A percentile compares a stretch with the other conserved stretches of the same genome.
Evolutionary conservation across 2,329 filamentous ascomycete species (phyloP).

Genomic region (Fusarium succisae): DNA sequence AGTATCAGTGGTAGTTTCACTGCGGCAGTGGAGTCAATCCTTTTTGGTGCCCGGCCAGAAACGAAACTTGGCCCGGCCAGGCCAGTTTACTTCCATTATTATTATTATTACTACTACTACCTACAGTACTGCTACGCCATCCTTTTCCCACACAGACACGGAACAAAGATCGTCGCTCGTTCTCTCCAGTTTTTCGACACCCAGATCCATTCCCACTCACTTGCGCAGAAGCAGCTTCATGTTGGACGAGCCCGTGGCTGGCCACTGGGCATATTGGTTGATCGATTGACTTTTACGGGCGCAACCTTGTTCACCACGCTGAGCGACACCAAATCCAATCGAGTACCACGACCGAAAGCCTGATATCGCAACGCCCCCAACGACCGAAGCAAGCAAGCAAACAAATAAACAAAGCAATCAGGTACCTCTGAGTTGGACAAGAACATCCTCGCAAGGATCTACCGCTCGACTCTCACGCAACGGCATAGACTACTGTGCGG

Average conservation of each 20-base stretch:
- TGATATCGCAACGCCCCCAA: constrained; percentile 13
- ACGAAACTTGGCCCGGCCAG: constrained; percentile 36
- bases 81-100: constrained; percentile 12
- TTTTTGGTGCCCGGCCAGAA: constrained; percentile 28
- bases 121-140: background rate
- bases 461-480: background rate
- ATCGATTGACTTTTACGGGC: constrained; percentile 2
- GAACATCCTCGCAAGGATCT: constrained; percentile 25
- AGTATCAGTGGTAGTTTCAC: constrained; percentile 19
- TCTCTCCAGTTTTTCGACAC: constrained; percentile 33
- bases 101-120: background rate
- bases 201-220: background rate
- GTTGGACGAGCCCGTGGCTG: constrained; percentile 37
- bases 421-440: background rate
- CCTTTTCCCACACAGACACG: constrained; percentile 19
- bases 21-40: constrained; percentile 21
- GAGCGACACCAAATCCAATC: constrained; percentile 10
- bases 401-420: constrained; percentile 3
- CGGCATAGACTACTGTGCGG: background rate
- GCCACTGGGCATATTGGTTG: constrained; percentile 29
- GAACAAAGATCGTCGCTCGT: constrained; percentile 34
- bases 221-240: constrained; percentile 20
- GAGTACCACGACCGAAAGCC: constrained; percentile 12
- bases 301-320: constrained; percentile 1
- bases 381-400: constrained; percentile 15